phyloP scores from a whole-genome alignment of 2,329 filamentous ascomycete species.

The Boeremia exigua region DNA sequence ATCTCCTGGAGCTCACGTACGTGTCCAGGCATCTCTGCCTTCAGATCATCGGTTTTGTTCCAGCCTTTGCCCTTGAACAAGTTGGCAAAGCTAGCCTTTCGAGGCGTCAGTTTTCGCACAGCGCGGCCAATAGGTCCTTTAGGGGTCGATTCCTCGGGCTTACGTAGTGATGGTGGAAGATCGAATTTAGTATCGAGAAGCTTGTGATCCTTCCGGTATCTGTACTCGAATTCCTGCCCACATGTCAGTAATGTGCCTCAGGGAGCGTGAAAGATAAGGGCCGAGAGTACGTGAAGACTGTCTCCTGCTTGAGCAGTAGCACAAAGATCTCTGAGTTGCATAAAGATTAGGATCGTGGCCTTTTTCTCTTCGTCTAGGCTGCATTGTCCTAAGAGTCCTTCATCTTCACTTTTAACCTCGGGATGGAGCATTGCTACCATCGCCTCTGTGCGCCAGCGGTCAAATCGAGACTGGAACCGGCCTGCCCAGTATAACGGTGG shows the following conservation, averaged over 20 bases:
- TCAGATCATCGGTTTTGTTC: conserved; percentile 30
- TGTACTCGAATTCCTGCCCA: conserved; percentile 42
- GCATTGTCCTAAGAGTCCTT: conserved; percentile 29
- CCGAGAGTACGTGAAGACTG: conserved; percentile 40
- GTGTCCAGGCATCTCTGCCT: neutral
- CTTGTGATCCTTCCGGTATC: conserved; percentile 39
- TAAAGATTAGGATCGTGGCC: conserved; percentile 38
- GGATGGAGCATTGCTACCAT: conserved; percentile 31
- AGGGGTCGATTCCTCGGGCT: conserved; percentile 26
- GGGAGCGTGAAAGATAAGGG: neutral
- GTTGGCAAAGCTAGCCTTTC: conserved; percentile 44
- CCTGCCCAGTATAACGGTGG: conserved; percentile 45
- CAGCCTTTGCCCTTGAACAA: conserved; percentile 43
- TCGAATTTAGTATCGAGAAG: conserved; percentile 29
- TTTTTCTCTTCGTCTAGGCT: conserved; percentile 34
- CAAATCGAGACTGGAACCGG: conserved; percentile 41
- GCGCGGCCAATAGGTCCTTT: conserved; percentile 40
- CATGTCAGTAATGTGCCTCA: neutral
- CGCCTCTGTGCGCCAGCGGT: conserved; percentile 44
- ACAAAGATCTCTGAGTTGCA: conserved; percentile 41
- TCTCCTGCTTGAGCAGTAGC: conserved; percentile 36
- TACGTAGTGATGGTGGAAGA: conserved; percentile 25
- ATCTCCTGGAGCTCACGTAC: conserved; percentile 8
- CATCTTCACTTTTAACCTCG: conserved; percentile 2
- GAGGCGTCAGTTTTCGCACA: conserved; percentile 43